A percentile compares a stretch with the other conserved stretches of the same genome.
Evolutionary conservation across 257 asterid species (phyloP).

Genomic region (Penstemon eatonii): DNA sequence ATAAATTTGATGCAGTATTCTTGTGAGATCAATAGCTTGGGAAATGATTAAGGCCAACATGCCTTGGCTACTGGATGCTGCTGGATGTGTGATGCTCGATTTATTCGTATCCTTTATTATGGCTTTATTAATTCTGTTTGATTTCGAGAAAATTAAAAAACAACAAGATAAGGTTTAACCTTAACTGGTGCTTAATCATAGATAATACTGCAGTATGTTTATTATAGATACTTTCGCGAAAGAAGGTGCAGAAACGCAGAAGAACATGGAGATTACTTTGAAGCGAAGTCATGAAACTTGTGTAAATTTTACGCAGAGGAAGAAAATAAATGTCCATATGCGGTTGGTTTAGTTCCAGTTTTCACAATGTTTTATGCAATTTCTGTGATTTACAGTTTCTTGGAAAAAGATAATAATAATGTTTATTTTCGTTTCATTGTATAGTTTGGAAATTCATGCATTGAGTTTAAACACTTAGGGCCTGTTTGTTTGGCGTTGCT

Average conservation of each 20-base stretch:
- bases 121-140: neutral
- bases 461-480: too few relatives aligned
- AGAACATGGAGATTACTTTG: constrained; percentile 31
- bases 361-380: neutral
- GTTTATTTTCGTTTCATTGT: neutral
- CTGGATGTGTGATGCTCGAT: constrained; percentile 76
- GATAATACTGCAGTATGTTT: constrained; percentile 79
- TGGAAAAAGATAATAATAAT: neutral
- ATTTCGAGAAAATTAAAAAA: neutral
- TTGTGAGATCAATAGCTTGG: constrained; percentile 77
- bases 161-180: constrained; percentile 15
- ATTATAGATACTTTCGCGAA: constrained; percentile 52
- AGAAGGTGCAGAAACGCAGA: constrained; percentile 28
- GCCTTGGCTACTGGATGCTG: constrained; percentile 97
- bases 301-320: neutral
- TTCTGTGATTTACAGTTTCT: neutral
- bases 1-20: constrained; percentile 59
- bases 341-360: neutral
- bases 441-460: too few relatives aligned
- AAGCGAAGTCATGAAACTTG: constrained; percentile 24
- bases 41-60: constrained; percentile 65
- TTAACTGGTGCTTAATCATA: constrained; percentile 37
- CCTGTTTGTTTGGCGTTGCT: too few relatives aligned
- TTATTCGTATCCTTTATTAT: constrained; percentile 79
- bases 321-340: neutral